Percentiles rank a stretch among this genome's conserved stretches.
Evolutionary conservation across 2,329 filamentous ascomycete species (phyloP).

Genomic region (Verticillium tricorpus): DNA sequence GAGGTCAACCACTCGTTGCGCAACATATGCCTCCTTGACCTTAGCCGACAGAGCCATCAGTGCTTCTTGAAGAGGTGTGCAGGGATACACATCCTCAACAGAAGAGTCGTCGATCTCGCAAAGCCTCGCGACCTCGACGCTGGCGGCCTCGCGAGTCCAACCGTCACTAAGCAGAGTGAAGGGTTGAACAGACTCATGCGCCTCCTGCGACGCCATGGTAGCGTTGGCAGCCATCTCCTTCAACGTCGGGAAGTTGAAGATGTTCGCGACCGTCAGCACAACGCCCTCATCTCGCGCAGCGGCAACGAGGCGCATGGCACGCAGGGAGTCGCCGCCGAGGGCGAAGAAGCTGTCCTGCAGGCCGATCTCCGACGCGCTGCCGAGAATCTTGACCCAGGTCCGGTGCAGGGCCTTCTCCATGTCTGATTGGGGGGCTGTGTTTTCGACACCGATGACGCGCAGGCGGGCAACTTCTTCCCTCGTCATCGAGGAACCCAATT

Average conservation of each 20-base stretch:
- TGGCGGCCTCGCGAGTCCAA: slow-evolving; percentile 28
- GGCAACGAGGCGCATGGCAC: slow-evolving; percentile 46
- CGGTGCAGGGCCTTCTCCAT: slow-evolving; percentile 31
- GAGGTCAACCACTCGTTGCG: slow-evolving; percentile 41
- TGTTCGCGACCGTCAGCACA: slow-evolving; percentile 36
- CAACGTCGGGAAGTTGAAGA: slow-evolving; percentile 41
- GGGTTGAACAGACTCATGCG: slow-evolving; percentile 20
- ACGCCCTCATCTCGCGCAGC: slow-evolving; percentile 33
- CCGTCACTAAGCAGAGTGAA: slow-evolving; percentile 34
- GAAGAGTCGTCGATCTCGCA: slow-evolving; percentile 28
- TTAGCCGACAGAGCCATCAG: slow-evolving; percentile 49
- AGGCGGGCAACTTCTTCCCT: slow-evolving; percentile 33
- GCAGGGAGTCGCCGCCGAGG: slow-evolving; percentile 45
- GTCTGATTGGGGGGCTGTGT: slow-evolving; percentile 30
- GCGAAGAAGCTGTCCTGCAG: slow-evolving; percentile 40
- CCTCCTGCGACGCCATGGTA: slow-evolving; percentile 19
- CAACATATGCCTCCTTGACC: slow-evolving; percentile 46
- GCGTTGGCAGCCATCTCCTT: slow-evolving; percentile 36
- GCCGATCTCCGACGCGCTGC: slow-evolving; percentile 25
- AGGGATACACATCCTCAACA: slow-evolving; percentile 50
- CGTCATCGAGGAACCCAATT: slow-evolving; percentile 36
- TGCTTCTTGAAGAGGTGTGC: slow-evolving; percentile 49
- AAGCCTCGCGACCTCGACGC: slow-evolving; percentile 31
- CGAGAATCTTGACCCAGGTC: slow-evolving; percentile 34
- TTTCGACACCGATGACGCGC: slow-evolving; percentile 21